Conservation (phyloP, 768 basidiomycete genomes). For the Trametes coccinea region DNA sequence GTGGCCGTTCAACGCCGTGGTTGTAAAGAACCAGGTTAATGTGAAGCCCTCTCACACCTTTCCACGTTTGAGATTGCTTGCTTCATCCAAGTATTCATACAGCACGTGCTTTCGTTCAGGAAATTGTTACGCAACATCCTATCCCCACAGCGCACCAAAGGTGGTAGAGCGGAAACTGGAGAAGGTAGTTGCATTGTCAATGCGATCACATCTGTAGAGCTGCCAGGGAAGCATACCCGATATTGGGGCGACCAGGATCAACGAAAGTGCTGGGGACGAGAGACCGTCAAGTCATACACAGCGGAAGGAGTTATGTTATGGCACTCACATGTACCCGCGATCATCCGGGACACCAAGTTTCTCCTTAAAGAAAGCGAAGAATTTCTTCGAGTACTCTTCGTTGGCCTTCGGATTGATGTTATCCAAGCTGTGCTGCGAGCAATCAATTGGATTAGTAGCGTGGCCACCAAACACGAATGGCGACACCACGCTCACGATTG, state of each 20-base stretch:
- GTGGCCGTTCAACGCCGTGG: no score
- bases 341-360: slow-evolving; percentile 51
- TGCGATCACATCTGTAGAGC: no score
- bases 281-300: not conserved
- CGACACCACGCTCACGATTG: slow-evolving; percentile 46
- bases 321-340: slow-evolving; percentile 60
- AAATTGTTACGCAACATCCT: not conserved
- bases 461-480: no score
- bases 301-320: not conserved
- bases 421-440: slow-evolving; percentile 53
- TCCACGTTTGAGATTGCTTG: no score
- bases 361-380: slow-evolving; percentile 55
- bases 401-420: slow-evolving; percentile 51
- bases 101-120: no score
- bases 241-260: slow-evolving; percentile 6
- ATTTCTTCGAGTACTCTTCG: slow-evolving; percentile 52
- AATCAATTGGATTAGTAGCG: no score
- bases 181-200: not conserved
- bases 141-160: not conserved
- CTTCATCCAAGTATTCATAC: no score
- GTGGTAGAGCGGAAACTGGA: not conserved
- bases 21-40: no score
- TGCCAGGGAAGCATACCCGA: not conserved
- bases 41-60: no score
- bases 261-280: not conserved